Percentiles rank a stretch among this genome's conserved stretches.
phyloP scores from a whole-genome alignment of 2,329 filamentous ascomycete species.

The Sporothrix brasiliensis region DNA sequence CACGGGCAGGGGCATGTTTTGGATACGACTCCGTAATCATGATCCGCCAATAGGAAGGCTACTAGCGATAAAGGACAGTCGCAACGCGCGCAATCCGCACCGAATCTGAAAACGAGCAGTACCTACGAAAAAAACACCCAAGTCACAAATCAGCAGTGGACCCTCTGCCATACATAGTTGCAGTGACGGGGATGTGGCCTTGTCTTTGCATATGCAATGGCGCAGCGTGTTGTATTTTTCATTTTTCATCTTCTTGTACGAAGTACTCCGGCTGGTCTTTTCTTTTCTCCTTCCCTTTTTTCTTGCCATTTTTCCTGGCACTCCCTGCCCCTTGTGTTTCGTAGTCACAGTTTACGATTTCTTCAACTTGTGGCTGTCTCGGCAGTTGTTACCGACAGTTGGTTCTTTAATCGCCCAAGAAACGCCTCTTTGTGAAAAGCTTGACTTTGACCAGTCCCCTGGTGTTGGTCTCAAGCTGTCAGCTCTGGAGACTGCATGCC shows the following conservation, averaged over 20 bases:
- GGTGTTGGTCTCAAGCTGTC: too few relatives aligned
- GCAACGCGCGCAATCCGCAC: conserved; percentile 4
- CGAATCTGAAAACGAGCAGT: not conserved
- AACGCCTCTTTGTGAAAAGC: too few relatives aligned
- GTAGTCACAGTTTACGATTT: too few relatives aligned
- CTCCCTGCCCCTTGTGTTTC: too few relatives aligned
- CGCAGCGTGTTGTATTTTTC: not conserved
- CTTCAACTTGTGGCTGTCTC: too few relatives aligned
- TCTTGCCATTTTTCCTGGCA: too few relatives aligned
- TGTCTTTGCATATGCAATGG: conserved; percentile 21
- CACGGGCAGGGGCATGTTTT: conserved; percentile 2
- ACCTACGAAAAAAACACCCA: not conserved
- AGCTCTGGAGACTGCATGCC: too few relatives aligned
- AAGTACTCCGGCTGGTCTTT: not conserved
- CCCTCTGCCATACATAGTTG: not conserved
- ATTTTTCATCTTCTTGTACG: not conserved
- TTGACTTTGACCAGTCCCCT: too few relatives aligned
- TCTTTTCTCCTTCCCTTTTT: not conserved
- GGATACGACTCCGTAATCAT: conserved; percentile 1
- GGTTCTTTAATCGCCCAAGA: too few relatives aligned
- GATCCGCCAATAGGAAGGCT: not conserved
- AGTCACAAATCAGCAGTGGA: not conserved
- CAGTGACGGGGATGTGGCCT: conserved; percentile 17
- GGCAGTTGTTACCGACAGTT: too few relatives aligned
- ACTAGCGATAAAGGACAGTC: not conserved